Conservation (phyloP, 306 rosid species). For the Rosa persica region DNA sequence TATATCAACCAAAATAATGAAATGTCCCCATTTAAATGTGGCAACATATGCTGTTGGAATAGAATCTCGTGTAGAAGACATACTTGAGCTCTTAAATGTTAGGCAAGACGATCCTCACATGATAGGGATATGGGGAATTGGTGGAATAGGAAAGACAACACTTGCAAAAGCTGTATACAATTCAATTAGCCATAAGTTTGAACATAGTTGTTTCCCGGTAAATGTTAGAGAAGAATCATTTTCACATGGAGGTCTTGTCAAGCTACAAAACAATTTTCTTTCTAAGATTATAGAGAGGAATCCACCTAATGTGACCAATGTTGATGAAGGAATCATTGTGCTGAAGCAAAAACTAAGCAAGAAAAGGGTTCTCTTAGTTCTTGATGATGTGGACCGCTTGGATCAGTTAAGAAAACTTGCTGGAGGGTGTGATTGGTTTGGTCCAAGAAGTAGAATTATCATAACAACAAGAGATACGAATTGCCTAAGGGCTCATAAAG, state of each 20-base stretch:
- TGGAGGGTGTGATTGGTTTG: background rate
- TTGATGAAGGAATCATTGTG: background rate
- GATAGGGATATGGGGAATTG: background rate
- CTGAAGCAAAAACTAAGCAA: background rate
- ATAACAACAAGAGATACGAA: constrained; percentile 15
- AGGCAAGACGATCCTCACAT: background rate
- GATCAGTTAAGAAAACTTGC: background rate
- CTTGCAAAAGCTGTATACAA: background rate
- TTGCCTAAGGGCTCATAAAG: background rate
- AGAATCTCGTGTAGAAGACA: background rate
- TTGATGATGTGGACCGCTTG: background rate
- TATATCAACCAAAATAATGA: background rate
- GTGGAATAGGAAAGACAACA: background rate
- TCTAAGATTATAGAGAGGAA: background rate
- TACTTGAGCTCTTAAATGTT: background rate
- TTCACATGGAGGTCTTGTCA: background rate
- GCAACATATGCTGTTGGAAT: background rate
- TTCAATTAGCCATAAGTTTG: background rate
- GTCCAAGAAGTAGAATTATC: background rate
- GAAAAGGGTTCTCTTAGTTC: background rate
- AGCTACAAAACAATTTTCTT: background rate
- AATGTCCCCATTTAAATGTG: background rate
- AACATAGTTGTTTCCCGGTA: background rate
- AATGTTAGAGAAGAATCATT: background rate
- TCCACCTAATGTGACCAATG: background rate